Base-by-base conservation (phyloP, 805 yeast genomes). In the Helenozyma rhizophorensis region DNA sequence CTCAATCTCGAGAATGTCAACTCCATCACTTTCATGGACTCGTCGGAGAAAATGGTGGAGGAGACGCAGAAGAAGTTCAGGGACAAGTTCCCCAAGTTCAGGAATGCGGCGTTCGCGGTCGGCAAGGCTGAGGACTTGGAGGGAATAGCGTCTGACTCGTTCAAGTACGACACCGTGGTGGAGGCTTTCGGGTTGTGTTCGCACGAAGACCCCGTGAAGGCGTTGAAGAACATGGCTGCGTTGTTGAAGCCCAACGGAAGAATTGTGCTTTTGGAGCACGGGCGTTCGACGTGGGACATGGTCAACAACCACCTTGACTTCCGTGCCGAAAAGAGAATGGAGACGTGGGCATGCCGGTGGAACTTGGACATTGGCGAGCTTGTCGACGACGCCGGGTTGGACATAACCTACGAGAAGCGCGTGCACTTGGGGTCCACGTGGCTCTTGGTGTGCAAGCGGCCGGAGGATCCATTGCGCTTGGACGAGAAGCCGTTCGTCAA, bases 321-420 rank as follows among this genome's bases (percentile, higher is more conserved):
- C 39, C 70, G 93, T 42, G 89, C 96, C 3, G 88, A 78, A 40
- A 75, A 77, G 46, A 80, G 96, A 59, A 75, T 89, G 62, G 76
- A 82, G 38, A 78, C 81, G 3, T 93, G 97, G 97, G 98, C 96
- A 1, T 93, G 98, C 59, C 70, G 97, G 52, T 93, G 97, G 97
- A 93, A 93, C 54, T 65, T 93, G 42, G 97, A 93, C 53, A 85
- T 93, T 45, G 95, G 89, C 15, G 94, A 83, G 47, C 68, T 93
- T 25, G 71, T 93, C 17, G 89, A 83, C 53, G 78, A 78, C 37
- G 80, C 95, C 6, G 95, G 95, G 0, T 66, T 93, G 35, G 89
- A 83, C 44, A 74, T 93, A 27, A 85, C 88, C 2, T 79, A 77
- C 45, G 90, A 85, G 50, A 77, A 76, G 42, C 69, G 95, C 43